Percentiles rank a stretch among this genome's conserved stretches.
Evolutionary conservation across 2,329 filamentous ascomycete genomes (phyloP).

Genomic region (Diplodia seriata): DNA sequence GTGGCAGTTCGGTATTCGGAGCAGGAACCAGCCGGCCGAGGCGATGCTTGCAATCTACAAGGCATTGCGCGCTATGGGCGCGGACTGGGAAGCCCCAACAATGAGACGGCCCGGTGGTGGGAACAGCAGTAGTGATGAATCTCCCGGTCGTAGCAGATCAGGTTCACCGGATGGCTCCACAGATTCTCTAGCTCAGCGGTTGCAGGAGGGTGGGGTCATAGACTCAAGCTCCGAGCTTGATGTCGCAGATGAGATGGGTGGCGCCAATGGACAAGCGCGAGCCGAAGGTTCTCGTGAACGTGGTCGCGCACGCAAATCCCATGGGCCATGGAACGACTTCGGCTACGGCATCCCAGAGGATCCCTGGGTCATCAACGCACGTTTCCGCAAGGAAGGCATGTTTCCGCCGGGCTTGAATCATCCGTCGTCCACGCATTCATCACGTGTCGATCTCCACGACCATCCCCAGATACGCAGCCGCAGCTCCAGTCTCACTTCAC

Average conservation of each 20-base stretch:
- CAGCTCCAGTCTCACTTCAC: constrained; percentile 24
- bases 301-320: constrained; percentile 50
- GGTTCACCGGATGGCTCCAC: constrained; percentile 26
- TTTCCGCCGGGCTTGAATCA: constrained; percentile 59
- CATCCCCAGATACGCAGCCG: constrained; percentile 19
- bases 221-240: constrained; percentile 30
- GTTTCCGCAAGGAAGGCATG: constrained; percentile 84
- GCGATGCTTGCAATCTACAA: constrained; percentile 96
- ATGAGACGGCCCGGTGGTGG: constrained; percentile 50
- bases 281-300: constrained; percentile 37
- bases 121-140: constrained; percentile 48
- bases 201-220: constrained; percentile 23
- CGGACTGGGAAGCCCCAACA: constrained; percentile 75
- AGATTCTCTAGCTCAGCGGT: constrained; percentile 26
- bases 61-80: constrained; percentile 84
- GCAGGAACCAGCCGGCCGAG: constrained; percentile 90
- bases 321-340: constrained; percentile 57
- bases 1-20: constrained; percentile 98
- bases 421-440: constrained; percentile 58
- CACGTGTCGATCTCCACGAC: constrained; percentile 54
- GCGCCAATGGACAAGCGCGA: constrained; percentile 14
- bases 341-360: constrained; percentile 89
- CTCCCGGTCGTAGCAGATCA: constrained; percentile 31
- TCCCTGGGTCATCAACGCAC: constrained; percentile 91
- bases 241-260: constrained; percentile 11